Base-by-base conservation (phyloP, 495 filamentous ascomycete genomes). In the Glonium stellatum region DNA sequence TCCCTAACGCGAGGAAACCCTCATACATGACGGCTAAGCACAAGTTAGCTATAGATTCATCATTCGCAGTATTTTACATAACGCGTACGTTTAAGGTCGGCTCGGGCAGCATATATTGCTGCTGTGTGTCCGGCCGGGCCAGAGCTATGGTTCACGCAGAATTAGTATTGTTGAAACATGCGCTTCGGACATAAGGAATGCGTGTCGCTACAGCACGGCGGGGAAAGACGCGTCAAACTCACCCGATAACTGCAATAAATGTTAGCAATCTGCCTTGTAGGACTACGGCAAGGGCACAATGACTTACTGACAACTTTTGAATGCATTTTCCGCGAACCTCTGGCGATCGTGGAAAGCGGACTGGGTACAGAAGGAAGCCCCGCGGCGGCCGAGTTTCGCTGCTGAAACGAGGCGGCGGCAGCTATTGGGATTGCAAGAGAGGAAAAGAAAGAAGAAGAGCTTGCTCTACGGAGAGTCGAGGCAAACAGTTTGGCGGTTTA, bases 81-180 rank as follows among this genome's bases (percentile, higher is more conserved):
- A 21, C 22, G 67, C 72, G 66, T 60, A 81, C 78, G 87, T 71
- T 88, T 86, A 64, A 98, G 77, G 72, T 98, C 91, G 63, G 93
- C 93, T 70, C 93, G 88, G 27, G 91, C 87, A 60, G 96, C 86
- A 73, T 98, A 98, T 71, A 98, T 83, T 65, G 92, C 93, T 58
- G 93, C 93, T 42, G 93, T 97, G 79, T 98, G 93, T 71, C 90
- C 93, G 64, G 90, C 93, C 55, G 93, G 93, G 78, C 93, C 93
- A 57, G 93, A 97, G 78, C 92, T 90, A 76, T 85, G 69, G 48
- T 18, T 36, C 18, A n/a, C 42, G 22, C 1, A 22, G 58, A 60
- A 55, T 67, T 52, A 42, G 67, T 70, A 18, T 70, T 51, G 75
- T 39, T 55, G 25, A 5, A 21, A 18, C 25, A 23, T 6, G 48